Evolutionary conservation across 2,329 filamentous ascomycete species (phyloP).

Genomic region (Stachybotrys chartarum): DNA sequence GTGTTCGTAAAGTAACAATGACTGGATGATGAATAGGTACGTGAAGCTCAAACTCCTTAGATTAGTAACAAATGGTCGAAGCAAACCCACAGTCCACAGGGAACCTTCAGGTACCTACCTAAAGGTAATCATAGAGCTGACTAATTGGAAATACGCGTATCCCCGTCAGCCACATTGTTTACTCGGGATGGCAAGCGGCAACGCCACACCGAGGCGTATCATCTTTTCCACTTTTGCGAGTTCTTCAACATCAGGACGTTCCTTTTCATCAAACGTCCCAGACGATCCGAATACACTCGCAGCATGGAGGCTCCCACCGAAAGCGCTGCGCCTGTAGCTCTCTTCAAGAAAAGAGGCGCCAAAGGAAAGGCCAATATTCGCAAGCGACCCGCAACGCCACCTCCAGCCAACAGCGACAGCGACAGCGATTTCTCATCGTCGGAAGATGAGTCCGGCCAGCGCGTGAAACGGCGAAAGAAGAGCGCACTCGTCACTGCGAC

Average conservation of each 20-base stretch:
- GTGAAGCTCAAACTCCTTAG: too few species aligned
- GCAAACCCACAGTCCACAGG: too few species aligned
- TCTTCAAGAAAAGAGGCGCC: constrained; percentile 81
- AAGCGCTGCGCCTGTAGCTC: constrained; percentile 41
- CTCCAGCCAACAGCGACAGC: constrained; percentile 56
- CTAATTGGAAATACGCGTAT: too few species aligned
- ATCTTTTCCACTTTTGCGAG: not conserved
- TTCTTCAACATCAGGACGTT: not conserved
- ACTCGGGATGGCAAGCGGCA: not conserved
- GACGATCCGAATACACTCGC: too few species aligned
- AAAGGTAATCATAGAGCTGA: too few species aligned
- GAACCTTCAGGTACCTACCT: too few species aligned
- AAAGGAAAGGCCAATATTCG: constrained; percentile 72
- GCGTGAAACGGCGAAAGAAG: constrained; percentile 73
- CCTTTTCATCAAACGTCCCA: too few species aligned
- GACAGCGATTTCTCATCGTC: constrained; percentile 62
- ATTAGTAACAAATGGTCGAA: too few species aligned
- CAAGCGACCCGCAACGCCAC: constrained; percentile 74
- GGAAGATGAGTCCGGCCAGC: constrained; percentile 68
- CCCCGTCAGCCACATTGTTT: too few species aligned
- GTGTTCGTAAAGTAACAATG: too few species aligned
- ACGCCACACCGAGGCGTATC: not conserved
- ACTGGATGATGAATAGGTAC: too few species aligned
- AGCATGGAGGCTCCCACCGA: not conserved
- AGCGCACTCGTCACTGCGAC: constrained; percentile 59